A percentile compares a stretch with the other conserved stretches of the same genome.
These are phyloP conservation scores for Rhypophila decipiens DNA, from an alignment of 495 filamentous ascomycete genomes.

Conservation along the genomic window DNA sequence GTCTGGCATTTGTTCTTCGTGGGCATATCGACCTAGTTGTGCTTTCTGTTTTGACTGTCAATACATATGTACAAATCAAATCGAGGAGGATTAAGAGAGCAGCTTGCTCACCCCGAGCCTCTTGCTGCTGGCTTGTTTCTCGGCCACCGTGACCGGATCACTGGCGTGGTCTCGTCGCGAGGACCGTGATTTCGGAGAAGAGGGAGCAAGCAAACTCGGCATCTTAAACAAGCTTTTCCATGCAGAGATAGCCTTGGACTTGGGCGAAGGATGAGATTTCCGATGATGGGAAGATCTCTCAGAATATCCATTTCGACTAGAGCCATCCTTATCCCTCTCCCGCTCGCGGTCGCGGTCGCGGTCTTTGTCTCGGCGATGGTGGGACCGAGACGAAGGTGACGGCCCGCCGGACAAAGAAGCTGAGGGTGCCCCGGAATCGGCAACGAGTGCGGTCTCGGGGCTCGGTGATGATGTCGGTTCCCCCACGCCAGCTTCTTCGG, in stretches of 20 bases:
- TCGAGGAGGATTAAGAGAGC: neutral
- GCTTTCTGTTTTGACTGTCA: slow-evolving; percentile 27
- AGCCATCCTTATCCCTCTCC: slow-evolving; percentile 1
- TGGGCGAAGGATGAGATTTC: slow-evolving; percentile 1
- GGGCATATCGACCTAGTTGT: slow-evolving; percentile 79
- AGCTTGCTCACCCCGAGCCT: slow-evolving; percentile 19
- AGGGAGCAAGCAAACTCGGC: too few species aligned
- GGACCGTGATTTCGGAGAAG: slow-evolving; percentile 6
- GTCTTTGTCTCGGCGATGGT: neutral
- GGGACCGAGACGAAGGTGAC: neutral
- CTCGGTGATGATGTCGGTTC: too few species aligned
- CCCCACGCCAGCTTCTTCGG: slow-evolving; percentile 52
- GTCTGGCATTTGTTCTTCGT: slow-evolving; percentile 82
- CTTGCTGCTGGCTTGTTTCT: slow-evolving; percentile 12
- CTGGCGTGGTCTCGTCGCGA: too few species aligned
- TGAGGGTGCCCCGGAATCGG: neutral
- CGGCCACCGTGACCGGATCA: too few species aligned
- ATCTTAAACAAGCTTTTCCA: slow-evolving; percentile 22
- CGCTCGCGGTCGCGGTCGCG: neutral
- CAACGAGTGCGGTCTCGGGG: neutral
- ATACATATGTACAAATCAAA: neutral
- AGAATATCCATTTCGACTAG: too few species aligned
- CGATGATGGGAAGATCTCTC: too few species aligned
- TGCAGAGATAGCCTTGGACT: slow-evolving; percentile 18
- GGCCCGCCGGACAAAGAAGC: neutral